phyloP scores from a whole-genome alignment of 768 basidiomycete genomes.

The Leucocoprinus leucothites region DNA sequence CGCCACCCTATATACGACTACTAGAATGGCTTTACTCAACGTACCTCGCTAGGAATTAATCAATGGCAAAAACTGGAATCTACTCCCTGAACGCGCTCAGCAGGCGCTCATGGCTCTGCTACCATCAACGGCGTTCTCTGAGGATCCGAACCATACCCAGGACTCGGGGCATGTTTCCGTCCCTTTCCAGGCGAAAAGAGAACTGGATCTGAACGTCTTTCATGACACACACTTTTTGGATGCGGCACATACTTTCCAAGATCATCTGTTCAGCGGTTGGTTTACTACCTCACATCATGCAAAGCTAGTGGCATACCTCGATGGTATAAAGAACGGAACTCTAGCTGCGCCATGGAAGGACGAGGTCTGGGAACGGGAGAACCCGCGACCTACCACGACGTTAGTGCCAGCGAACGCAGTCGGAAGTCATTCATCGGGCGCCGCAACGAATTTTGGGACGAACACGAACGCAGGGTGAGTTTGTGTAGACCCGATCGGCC shows the following conservation, averaged over 20 bases:
- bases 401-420: constrained; percentile 9
- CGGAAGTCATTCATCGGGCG: constrained; percentile 8
- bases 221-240: constrained; percentile 51
- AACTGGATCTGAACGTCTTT: constrained; percentile 39
- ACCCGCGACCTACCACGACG: constrained; percentile 20
- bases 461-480: constrained; percentile 30
- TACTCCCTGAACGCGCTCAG: constrained; percentile 41
- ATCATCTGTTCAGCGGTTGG: constrained; percentile 55
- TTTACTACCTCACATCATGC: constrained; percentile 39
- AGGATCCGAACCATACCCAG: constrained; percentile 21
- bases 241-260: constrained; percentile 56
- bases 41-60: constrained; percentile 40
- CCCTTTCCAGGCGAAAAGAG: constrained; percentile 7
- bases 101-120: constrained; percentile 34
- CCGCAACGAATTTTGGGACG: constrained; percentile 13
- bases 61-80: constrained; percentile 41
- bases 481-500: not conserved
- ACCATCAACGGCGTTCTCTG: constrained; percentile 43
- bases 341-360: constrained; percentile 63
- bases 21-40: constrained; percentile 21
- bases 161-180: constrained; percentile 37
- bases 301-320: constrained; percentile 39
- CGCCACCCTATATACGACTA: constrained; percentile 8
- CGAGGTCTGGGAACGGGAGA: constrained; percentile 52
- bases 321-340: constrained; percentile 41